These are phyloP conservation scores for Gossypium anomalum DNA, from an alignment of 345 rosid species.

Conservation along the genomic window DNA sequence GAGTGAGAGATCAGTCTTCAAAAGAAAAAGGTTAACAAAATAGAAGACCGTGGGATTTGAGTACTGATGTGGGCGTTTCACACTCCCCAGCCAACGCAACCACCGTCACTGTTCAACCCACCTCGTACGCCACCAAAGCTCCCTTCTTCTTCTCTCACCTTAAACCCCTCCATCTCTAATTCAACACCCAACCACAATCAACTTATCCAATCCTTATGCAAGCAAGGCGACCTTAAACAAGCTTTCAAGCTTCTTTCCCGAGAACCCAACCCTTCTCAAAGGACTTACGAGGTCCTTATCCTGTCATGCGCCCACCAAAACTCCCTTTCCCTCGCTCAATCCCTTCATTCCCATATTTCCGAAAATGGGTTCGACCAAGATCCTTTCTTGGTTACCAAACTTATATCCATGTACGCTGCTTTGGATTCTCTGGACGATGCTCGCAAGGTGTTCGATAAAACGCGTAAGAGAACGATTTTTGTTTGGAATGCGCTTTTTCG, in stretches of 20 bases:
- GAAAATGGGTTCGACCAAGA: conserved; percentile 81
- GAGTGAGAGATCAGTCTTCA: neutral
- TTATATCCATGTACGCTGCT: conserved; percentile 57
- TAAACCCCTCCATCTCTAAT: conserved; percentile 30
- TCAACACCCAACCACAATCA: conserved; percentile 36
- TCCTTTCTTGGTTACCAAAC: conserved; percentile 90
- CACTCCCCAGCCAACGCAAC: conserved; percentile 37
- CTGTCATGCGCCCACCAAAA: conserved; percentile 55
- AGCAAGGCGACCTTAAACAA: conserved; percentile 62
- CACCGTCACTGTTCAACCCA: conserved; percentile 20
- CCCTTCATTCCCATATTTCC: conserved; percentile 57
- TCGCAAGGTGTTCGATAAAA: conserved; percentile 82
- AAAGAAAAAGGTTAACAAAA: neutral
- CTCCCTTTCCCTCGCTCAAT: conserved; percentile 52
- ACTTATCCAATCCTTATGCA: conserved; percentile 59
- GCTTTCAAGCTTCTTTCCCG: conserved; percentile 62
- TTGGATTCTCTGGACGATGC: conserved; percentile 52
- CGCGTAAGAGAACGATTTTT: conserved; percentile 60
- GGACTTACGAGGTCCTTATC: conserved; percentile 76
- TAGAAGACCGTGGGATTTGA: neutral
- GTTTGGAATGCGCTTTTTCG: conserved; percentile 87
- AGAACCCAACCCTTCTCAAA: conserved; percentile 65
- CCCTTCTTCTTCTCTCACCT: conserved; percentile 30
- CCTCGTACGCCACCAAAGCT: conserved; percentile 32
- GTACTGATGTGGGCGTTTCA: conserved; percentile 54